Evolutionary conservation across 768 basidiomycete genomes (phyloP).

Genomic region (Phaeotremella fagi): DNA sequence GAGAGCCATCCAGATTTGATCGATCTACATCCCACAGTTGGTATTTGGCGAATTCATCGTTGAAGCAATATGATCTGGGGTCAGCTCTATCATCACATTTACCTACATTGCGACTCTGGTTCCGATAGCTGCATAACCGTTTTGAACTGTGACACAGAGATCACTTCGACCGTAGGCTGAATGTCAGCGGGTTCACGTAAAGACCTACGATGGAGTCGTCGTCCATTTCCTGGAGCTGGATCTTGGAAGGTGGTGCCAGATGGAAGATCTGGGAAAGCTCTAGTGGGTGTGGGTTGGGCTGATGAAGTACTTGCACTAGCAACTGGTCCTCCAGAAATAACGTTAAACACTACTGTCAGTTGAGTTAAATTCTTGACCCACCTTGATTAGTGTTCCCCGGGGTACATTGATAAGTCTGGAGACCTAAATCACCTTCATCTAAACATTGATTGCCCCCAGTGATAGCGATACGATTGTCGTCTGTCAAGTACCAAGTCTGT

Average conservation of each 20-base stretch:
- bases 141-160: constrained; percentile 17
- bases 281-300: constrained; percentile 1
- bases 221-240: background rate
- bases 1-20: background rate
- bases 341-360: background rate
- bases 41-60: background rate
- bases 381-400: constrained; percentile 45
- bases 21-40: background rate
- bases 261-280: background rate
- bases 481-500: constrained; percentile 36
- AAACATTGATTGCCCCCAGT: constrained; percentile 45
- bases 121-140: constrained; percentile 15
- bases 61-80: background rate
- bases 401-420: constrained; percentile 44
- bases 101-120: constrained; percentile 13
- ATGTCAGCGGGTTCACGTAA: background rate
- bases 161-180: constrained; percentile 8
- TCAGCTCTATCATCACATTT: background rate
- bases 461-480: constrained; percentile 44
- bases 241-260: constrained; percentile 4
- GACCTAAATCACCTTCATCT: constrained; percentile 29
- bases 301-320: background rate
- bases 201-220: constrained; percentile 8
- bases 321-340: background rate
- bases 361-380: constrained; percentile 5